Evolutionary conservation across 495 filamentous ascomycete genomes (phyloP), one percentile per base, ranked within the genome.

Genomic region (Penicillium paradoxum): DNA sequence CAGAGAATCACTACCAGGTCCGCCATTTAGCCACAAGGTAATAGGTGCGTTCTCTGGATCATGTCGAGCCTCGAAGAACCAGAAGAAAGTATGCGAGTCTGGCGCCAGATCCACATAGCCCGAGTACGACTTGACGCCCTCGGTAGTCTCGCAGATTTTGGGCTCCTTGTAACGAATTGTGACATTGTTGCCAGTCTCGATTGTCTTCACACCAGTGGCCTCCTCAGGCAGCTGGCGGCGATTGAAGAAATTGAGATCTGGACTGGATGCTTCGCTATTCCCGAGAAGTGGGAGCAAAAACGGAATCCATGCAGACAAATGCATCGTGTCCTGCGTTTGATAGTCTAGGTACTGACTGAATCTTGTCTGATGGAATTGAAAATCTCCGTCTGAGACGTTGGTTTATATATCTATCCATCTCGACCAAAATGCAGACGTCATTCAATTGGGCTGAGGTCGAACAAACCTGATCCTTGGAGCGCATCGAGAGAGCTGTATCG

Each of bases 1-100:
- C 67, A 87, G 72, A n/a, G 83, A 87, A 54, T 83, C 75, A 37
- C 70, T 76, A n/a, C 80, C 81, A 0, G 81, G 81, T 1, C 80
- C 80, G 45, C 75, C 70, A 62, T 81, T 76, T 53, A 74, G 69
- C 76, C 76, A 80, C 34, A 76, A 59, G 8, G 75, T 69, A n/a
- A 80, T 67, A 0, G 77, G 76, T 4, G 76, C 77, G 49, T 71
- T 78, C 24, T 65, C 63, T 1, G 77, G 77, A 55, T 78, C 71
- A 33, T 74, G 68, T 4, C 75, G 59, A 15, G 75, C 63, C 51
- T 78, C 75, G 21, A 78, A 76, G 49, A 77, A 78, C 73, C 73
- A 78, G 54, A 77, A 78, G 55, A 77, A 77, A 21, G 71, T 77
- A 50, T 77, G 66, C n/a, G 29, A 32, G 29, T 66, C 66, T 8